A percentile compares a stretch with the other conserved stretches of the same genome.
Evolutionary conservation across 2,329 filamentous ascomycete species (phyloP).

Genomic region (Exophiala bonariae): DNA sequence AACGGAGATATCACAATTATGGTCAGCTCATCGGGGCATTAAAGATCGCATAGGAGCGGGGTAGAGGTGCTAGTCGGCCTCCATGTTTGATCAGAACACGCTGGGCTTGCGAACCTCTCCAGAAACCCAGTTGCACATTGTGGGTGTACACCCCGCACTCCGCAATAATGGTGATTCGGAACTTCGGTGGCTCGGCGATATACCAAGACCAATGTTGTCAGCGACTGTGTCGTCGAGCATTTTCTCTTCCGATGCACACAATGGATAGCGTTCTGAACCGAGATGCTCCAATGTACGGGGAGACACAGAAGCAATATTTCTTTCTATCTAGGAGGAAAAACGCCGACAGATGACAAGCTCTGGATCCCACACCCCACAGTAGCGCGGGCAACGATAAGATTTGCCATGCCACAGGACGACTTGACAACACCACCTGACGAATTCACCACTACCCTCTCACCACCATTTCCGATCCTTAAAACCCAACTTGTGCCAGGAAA

Average conservation of each 20-base stretch:
- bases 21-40: too few species aligned
- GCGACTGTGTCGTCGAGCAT: too few species aligned
- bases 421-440: constrained; percentile 15
- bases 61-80: too few species aligned
- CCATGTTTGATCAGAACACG: too few species aligned
- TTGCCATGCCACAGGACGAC: constrained; percentile 32
- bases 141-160: too few species aligned
- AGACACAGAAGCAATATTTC: constrained; percentile 30
- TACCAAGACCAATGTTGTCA: too few species aligned
- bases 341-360: constrained; percentile 20
- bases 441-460: constrained; percentile 25
- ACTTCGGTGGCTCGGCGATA: too few species aligned
- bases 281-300: constrained; percentile 29
- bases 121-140: too few species aligned
- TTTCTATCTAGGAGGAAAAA: constrained; percentile 32
- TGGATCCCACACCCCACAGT: constrained; percentile 33
- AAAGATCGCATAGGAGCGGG: too few species aligned
- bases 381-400: constrained; percentile 32
- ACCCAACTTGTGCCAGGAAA: constrained; percentile 27
- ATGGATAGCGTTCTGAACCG: constrained; percentile 26
- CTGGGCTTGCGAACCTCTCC: too few species aligned
- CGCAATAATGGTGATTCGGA: too few species aligned
- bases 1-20: too few species aligned
- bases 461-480: constrained; percentile 9
- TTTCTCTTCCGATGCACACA: constrained; percentile 32